Percentiles rank a stretch among this genome's conserved stretches.
phyloP scores from a whole-genome alignment of 768 basidiomycete genomes.

The Serendipita indica region DNA sequence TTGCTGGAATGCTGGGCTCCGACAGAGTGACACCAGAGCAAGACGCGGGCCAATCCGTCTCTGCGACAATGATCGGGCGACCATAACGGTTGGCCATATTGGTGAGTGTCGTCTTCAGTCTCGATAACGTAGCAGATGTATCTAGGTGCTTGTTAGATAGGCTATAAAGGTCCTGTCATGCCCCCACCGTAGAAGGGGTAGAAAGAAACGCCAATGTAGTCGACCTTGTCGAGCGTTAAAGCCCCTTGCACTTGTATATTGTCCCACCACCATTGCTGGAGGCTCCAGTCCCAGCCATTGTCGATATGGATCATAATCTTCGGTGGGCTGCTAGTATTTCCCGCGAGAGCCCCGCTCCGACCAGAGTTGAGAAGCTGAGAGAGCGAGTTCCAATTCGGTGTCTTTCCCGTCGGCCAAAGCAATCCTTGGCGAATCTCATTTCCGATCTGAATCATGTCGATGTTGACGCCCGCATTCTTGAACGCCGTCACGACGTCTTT shows the following conservation, averaged over 20 bases:
- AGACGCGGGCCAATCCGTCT: constrained; percentile 46
- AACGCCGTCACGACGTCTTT: constrained; percentile 37
- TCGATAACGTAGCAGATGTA: constrained; percentile 32
- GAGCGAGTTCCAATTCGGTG: constrained; percentile 36
- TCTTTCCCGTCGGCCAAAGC: constrained; percentile 44
- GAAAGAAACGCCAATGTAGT: constrained; percentile 48
- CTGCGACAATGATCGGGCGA: constrained; percentile 42
- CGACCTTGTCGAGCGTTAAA: constrained; percentile 31
- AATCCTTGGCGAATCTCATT: constrained; percentile 55
- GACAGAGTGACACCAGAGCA: constrained; percentile 34
- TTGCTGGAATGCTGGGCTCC: constrained; percentile 32
- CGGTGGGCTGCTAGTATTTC: constrained; percentile 13
- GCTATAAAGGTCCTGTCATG: background rate
- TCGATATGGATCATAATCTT: constrained; percentile 46
- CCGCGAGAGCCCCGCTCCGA: constrained; percentile 35
- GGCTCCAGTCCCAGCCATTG: constrained; percentile 41
- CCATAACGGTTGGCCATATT: constrained; percentile 33
- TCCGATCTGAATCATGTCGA: constrained; percentile 40
- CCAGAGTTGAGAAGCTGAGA: constrained; percentile 50
- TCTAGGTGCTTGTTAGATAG: constrained; percentile 10
- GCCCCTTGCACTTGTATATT: constrained; percentile 40
- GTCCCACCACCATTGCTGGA: constrained; percentile 35
- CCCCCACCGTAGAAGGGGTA: constrained; percentile 48
- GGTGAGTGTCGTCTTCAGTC: constrained; percentile 36
- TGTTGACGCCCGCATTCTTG: constrained; percentile 37